These are phyloP conservation scores for Kalmusia sp. DNA, from an alignment of 2,329 filamentous ascomycete species.

Conservation along the genomic window DNA sequence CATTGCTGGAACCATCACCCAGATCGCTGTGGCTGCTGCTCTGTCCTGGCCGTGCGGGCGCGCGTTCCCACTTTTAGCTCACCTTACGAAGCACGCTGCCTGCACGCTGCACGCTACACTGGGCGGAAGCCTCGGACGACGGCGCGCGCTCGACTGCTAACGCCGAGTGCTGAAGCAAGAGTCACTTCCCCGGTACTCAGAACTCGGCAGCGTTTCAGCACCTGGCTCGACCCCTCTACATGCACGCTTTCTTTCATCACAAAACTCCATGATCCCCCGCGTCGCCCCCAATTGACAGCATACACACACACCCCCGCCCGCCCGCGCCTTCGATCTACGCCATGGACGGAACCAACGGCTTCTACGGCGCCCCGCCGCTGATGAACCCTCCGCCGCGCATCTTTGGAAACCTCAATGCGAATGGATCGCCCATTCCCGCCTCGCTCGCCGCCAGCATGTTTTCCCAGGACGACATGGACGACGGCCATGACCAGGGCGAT, in stretches of 20 bases:
- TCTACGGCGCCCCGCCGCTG: slow-evolving; percentile 42
- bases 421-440: slow-evolving; percentile 46
- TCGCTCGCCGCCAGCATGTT: slow-evolving; percentile 41
- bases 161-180: slow-evolving; percentile 3
- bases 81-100: slow-evolving; percentile 5
- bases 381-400: slow-evolving; percentile 50
- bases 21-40: background rate
- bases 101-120: no score
- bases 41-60: background rate
- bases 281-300: slow-evolving; percentile 4
- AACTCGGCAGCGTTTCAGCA: slow-evolving; percentile 5
- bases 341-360: slow-evolving; percentile 45
- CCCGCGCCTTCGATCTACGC: slow-evolving; percentile 7
- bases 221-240: slow-evolving; percentile 2
- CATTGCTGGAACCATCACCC: background rate
- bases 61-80: slow-evolving; percentile 2
- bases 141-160: slow-evolving; percentile 11
- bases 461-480: slow-evolving; percentile 59
- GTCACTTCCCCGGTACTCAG: slow-evolving; percentile 2
- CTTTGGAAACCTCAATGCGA: slow-evolving; percentile 46
- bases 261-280: slow-evolving; percentile 6
- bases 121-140: slow-evolving; percentile 5
- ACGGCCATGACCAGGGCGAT: slow-evolving; percentile 69
- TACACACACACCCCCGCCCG: slow-evolving; percentile 1
- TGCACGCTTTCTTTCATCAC: background rate